Conservation (phyloP, 2,329 filamentous ascomycete genomes). For the Celoporthe dispersa region DNA sequence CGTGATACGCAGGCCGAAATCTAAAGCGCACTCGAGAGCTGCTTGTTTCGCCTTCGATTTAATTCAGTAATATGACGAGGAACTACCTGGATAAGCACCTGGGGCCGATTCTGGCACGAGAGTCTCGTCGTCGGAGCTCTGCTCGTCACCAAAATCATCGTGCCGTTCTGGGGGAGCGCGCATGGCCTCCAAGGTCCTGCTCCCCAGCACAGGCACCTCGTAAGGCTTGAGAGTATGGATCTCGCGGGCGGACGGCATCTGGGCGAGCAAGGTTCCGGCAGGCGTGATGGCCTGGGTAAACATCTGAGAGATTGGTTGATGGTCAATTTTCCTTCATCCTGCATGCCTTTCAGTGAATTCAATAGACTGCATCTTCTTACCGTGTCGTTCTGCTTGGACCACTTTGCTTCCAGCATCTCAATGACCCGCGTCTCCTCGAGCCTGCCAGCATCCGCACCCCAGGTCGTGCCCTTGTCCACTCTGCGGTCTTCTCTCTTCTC, state of each 20-base stretch:
- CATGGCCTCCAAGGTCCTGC: constrained; percentile 66
- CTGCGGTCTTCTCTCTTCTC: constrained; percentile 81
- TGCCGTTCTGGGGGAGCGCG: constrained; percentile 54
- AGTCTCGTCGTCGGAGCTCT: constrained; percentile 49
- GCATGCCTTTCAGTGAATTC: background rate
- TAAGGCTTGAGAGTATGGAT: constrained; percentile 76
- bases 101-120: constrained; percentile 29
- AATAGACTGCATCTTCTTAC: constrained; percentile 52
- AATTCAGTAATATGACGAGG: constrained; percentile 30
- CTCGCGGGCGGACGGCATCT: constrained; percentile 86
- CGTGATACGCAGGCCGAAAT: background rate
- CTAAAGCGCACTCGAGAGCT: background rate
- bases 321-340: constrained; percentile 7
- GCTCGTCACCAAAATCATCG: constrained; percentile 47
- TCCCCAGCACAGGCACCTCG: constrained; percentile 66
- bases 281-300: constrained; percentile 79
- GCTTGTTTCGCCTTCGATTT: background rate
- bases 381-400: constrained; percentile 92
- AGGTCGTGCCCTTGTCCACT: constrained; percentile 72
- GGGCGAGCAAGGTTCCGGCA: constrained; percentile 70
- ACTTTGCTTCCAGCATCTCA: constrained; percentile 85
- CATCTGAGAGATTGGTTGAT: constrained; percentile 58
- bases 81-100: constrained; percentile 25
- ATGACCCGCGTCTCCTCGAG: constrained; percentile 84
- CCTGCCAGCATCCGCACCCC: constrained; percentile 84